Evolutionary conservation across 2,329 filamentous ascomycete species (phyloP), one percentile per base, ranked within the genome.

Genomic region (Exophiala xenobiotica): DNA sequence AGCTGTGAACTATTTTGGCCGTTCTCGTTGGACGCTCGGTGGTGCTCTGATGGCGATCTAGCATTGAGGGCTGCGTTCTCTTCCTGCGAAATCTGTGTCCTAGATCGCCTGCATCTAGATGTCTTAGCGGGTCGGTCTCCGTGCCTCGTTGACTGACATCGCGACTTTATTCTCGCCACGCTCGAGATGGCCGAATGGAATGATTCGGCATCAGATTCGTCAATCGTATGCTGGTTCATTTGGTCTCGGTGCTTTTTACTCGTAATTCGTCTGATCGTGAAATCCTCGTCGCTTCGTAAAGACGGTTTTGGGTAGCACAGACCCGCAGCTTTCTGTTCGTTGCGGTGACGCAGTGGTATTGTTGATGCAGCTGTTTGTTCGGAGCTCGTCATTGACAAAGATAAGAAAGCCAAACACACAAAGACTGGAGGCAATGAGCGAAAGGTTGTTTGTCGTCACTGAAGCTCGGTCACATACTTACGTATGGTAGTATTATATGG

Each of bases 101-200:
- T 22, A 12, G 26, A 35, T 9, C 31, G 31, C 18, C 31, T 14
- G 18, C 31, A 35, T 35, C n/a, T 46, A 37, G 6, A n/a, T 44
- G 22, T 18, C 31, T 23, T 40, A 11, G 12, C 8, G 4, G 18
- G 27, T 20, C 12, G 26, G 19, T 22, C 16, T 27, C 33, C 41
- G 27, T 40, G 33, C 23, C 23, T 9, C 5, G 23, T 35, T 22
- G 12, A 35, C 14, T 20, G 22, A 37, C n/a, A 16, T 35, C 6
- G 20, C 24, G 53, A 39, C n/a, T 22, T 20, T 22, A 24, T 14
- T 29, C 24, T 27, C n/a, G 46, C 35, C 9, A 46, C 51, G 23
- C 29, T 54, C 4, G 55, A 54, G 23, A 47, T 50, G 20, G 55
- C 55, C n/a, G 55, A 57, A 35, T 57, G 55, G 45, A 57, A 57